Conservation (phyloP, 2,329 filamentous ascomycete genomes). For the Furcasterigmium sp. region DNA sequence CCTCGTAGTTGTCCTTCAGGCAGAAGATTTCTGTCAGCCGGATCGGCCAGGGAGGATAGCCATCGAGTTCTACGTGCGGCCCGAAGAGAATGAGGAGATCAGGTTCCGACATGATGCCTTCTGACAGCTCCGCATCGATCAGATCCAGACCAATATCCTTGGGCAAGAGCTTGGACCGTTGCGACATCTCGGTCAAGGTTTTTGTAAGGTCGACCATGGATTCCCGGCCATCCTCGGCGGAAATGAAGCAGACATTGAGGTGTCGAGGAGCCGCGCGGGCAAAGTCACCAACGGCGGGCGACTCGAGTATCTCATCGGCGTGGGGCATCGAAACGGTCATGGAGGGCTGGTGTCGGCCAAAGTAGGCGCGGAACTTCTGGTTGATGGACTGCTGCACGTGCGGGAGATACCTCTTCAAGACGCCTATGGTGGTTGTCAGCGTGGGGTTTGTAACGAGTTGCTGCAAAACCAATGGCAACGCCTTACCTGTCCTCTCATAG, state of each 20-base stretch:
- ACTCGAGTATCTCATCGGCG: slow-evolving; percentile 30
- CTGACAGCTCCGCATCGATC: slow-evolving; percentile 80
- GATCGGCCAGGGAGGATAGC: slow-evolving; percentile 96
- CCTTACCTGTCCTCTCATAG: slow-evolving; percentile 83
- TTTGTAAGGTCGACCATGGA: slow-evolving; percentile 94
- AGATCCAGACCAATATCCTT: slow-evolving; percentile 80
- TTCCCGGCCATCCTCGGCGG: slow-evolving; percentile 81
- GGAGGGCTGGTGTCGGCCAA: slow-evolving; percentile 67
- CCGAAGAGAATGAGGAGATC: slow-evolving; percentile 86
- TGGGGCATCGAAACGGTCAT: slow-evolving; percentile 52
- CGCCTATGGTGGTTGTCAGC: slow-evolving; percentile 45
- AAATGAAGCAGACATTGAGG: slow-evolving; percentile 70
- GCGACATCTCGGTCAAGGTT: slow-evolving; percentile 91
- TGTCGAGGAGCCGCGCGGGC: slow-evolving; percentile 24
- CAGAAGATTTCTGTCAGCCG: slow-evolving; percentile 91
- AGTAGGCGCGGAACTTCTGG: slow-evolving; percentile 80
- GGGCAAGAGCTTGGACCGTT: slow-evolving; percentile 75
- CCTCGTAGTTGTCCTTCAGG: slow-evolving; percentile 69
- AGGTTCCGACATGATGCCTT: slow-evolving; percentile 79
- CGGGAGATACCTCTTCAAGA: slow-evolving; percentile 85
- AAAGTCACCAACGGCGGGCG: slow-evolving; percentile 17
- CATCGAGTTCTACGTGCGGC: slow-evolving; percentile 75
- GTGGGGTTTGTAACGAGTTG: neutral
- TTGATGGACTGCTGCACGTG: slow-evolving; percentile 75
- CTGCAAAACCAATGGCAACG: neutral